Percentiles rank a stretch among this genome's conserved stretches.
Conservation (phyloP, 768 basidiomycete species). For the Pleurotus sapidus region DNA sequence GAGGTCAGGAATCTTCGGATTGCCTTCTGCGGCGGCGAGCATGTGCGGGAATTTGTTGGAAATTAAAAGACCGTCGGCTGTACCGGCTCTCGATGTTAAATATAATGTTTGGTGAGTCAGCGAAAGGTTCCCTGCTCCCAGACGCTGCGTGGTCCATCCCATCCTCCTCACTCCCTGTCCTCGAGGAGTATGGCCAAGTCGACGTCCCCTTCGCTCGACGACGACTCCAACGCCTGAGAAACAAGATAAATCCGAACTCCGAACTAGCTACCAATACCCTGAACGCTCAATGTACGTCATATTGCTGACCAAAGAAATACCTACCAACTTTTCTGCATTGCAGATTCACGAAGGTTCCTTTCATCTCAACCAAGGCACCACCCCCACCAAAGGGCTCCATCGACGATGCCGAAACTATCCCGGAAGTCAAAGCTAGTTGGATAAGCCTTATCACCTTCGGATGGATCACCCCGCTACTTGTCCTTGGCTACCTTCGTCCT, state of each 20-base stretch:
- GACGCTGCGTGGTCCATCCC: background rate
- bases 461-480: slow-evolving; percentile 74
- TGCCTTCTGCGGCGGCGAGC: too few species aligned
- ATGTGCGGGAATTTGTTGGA: background rate
- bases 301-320: background rate
- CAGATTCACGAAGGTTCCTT: slow-evolving; percentile 33
- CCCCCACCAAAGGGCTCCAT: slow-evolving; percentile 49
- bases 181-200: slow-evolving; percentile 1
- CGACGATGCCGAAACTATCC: slow-evolving; percentile 58
- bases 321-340: background rate
- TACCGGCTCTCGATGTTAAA: background rate
- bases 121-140: background rate
- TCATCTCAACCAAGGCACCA: slow-evolving; percentile 35
- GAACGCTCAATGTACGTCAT: slow-evolving; percentile 3
- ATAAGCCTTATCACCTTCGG: slow-evolving; percentile 61
- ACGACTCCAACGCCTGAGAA: background rate
- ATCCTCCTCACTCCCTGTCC: background rate
- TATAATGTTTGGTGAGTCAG: background rate
- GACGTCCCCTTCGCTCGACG: slow-evolving; percentile 5
- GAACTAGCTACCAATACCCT: background rate
- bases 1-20: too few species aligned
- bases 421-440: slow-evolving; percentile 63
- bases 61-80: background rate
- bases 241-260: background rate
- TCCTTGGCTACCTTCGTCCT: slow-evolving; percentile 76